Conservation (phyloP, 192 early-diverging fungal species). For the Backusella westeae region DNA sequence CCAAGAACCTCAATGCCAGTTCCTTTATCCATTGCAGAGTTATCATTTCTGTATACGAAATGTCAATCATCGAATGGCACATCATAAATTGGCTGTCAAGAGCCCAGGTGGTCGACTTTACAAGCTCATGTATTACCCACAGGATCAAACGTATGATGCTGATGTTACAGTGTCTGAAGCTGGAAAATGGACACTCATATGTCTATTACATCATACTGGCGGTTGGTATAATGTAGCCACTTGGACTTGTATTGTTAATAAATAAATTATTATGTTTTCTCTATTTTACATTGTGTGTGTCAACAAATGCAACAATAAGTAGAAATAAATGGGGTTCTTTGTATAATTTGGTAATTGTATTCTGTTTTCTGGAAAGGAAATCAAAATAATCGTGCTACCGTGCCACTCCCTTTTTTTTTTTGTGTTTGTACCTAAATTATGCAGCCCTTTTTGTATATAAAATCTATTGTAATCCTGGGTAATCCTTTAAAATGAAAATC, state of each 20-base stretch:
- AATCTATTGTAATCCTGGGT: too few relatives aligned
- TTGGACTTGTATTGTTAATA: slow-evolving; percentile 28
- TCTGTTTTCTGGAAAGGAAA: too few relatives aligned
- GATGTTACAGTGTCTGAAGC: slow-evolving; percentile 23
- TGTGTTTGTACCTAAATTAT: background rate
- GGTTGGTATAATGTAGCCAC: slow-evolving; percentile 33
- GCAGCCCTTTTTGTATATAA: background rate
- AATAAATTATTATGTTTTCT: background rate
- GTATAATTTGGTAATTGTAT: background rate
- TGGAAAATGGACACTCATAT: slow-evolving; percentile 36
- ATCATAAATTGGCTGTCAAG: slow-evolving; percentile 37
- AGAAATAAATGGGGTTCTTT: background rate
- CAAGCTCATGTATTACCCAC: slow-evolving; percentile 29
- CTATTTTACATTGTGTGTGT: too few relatives aligned
- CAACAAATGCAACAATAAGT: too few relatives aligned
- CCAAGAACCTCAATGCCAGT: slow-evolving; percentile 45
- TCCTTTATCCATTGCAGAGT: slow-evolving; percentile 43
- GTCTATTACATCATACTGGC: slow-evolving; percentile 21
- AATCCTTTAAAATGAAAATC: too few relatives aligned
- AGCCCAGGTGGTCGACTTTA: slow-evolving; percentile 32
- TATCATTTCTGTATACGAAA: slow-evolving; percentile 43
- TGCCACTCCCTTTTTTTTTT: background rate
- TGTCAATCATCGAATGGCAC: background rate
- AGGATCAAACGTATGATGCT: slow-evolving; percentile 26
- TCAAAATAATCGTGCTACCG: background rate